Percentiles rank a stretch among this genome's conserved stretches.
phyloP scores from a whole-genome alignment of 352 stramenopile genomes.

The Phytophthora ohioensis region DNA sequence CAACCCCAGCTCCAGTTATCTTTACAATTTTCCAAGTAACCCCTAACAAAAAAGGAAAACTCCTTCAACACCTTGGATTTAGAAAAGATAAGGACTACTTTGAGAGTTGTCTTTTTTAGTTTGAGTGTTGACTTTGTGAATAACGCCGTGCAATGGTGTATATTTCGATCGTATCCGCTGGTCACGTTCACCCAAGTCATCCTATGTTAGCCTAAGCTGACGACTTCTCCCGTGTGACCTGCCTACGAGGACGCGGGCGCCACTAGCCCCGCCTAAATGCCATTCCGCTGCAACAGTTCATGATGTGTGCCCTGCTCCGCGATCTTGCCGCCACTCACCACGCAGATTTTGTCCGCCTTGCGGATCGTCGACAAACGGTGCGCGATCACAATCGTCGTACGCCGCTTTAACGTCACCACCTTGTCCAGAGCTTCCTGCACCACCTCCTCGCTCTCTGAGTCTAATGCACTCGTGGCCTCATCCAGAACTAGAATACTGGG shows the following conservation, averaged over 20 bases:
- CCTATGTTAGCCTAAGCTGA: too few species aligned
- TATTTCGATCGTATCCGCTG: too few species aligned
- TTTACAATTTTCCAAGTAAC: too few species aligned
- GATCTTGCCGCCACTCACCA: constrained; percentile 24
- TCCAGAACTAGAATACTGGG: constrained; percentile 30
- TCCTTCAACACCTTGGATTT: too few species aligned
- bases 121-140: too few species aligned
- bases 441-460: constrained; percentile 5
- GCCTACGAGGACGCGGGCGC: constrained; percentile 8
- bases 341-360: constrained; percentile 24
- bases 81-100: too few species aligned
- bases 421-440: constrained; percentile 9
- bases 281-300: constrained; percentile 20
- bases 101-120: too few species aligned
- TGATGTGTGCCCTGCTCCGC: constrained; percentile 28
- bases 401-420: constrained; percentile 5
- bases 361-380: constrained; percentile 70
- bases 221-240: too few species aligned
- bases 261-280: constrained; percentile 20
- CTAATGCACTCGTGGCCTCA: constrained; percentile 3
- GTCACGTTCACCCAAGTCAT: too few species aligned
- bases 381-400: constrained; percentile 84
- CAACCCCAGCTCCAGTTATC: too few species aligned
- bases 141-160: too few species aligned
- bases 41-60: too few species aligned